Conservation (phyloP, 2,329 filamentous ascomycete species). For the Exophiala viscosa region DNA sequence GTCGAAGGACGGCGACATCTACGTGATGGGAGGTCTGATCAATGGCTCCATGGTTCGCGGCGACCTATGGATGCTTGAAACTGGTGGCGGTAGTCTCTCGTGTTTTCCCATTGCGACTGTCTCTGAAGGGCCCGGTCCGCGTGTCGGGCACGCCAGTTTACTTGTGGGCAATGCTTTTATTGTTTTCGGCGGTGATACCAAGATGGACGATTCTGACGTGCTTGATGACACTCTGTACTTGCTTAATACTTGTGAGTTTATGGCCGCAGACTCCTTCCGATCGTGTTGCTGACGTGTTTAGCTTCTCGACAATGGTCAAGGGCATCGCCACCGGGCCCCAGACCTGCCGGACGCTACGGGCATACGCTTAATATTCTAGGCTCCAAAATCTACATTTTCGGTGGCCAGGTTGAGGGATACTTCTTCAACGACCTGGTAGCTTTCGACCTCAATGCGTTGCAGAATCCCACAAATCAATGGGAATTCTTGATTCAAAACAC, state of each 20-base stretch:
- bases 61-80: slow-evolving; percentile 96
- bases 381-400: slow-evolving; percentile 96
- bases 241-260: slow-evolving; percentile 84
- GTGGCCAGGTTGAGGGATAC: slow-evolving; percentile 92
- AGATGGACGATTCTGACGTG: slow-evolving; percentile 86
- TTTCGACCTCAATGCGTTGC: slow-evolving; percentile 92
- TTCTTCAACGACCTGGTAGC: slow-evolving; percentile 97
- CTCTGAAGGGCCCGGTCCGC: slow-evolving; percentile 87
- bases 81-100: slow-evolving; percentile 72
- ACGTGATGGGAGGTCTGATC: slow-evolving; percentile 94
- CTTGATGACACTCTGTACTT: slow-evolving; percentile 95
- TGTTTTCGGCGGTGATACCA: slow-evolving; percentile 97
- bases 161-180: slow-evolving; percentile 98
- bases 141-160: slow-evolving; percentile 90
- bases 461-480: slow-evolving; percentile 88
- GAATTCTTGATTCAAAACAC: slow-evolving; percentile 81
- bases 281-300: slow-evolving; percentile 43
- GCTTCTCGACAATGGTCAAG: slow-evolving; percentile 98
- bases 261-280: background rate
- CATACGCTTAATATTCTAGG: slow-evolving; percentile 95
- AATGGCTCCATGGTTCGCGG: slow-evolving; percentile 94
- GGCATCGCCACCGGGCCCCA: slow-evolving; percentile 78
- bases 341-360: slow-evolving; percentile 87
- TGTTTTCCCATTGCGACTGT: slow-evolving; percentile 91
- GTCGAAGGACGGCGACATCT: slow-evolving; percentile 95